A percentile compares a stretch with the other conserved stretches of the same genome.
Evolutionary conservation across 2,329 filamentous ascomycete species (phyloP).

Genomic region (Talaromyces sp.): DNA sequence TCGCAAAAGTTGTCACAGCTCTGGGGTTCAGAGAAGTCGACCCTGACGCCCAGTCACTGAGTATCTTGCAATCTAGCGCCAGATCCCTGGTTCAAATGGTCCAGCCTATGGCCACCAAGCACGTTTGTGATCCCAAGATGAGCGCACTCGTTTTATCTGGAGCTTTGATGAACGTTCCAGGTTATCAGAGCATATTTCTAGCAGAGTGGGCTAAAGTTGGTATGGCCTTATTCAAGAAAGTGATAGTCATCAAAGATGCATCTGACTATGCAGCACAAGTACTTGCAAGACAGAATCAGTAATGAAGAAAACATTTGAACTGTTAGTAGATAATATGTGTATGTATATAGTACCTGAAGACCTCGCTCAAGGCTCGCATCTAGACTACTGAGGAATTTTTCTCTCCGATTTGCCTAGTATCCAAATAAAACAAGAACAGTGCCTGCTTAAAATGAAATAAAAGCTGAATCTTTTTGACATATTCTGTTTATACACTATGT

Average conservation of each 20-base stretch:
- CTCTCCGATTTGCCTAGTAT: neutral
- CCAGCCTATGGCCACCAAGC: neutral
- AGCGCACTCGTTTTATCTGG: neutral
- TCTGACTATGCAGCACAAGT: neutral
- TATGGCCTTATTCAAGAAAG: neutral
- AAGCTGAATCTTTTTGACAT: neutral
- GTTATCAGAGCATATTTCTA: neutral
- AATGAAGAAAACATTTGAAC: neutral
- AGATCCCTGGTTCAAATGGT: neutral
- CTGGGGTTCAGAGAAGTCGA: neutral
- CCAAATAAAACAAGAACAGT: neutral
- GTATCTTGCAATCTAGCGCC: neutral
- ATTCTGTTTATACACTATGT: neutral
- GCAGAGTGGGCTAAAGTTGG: neutral
- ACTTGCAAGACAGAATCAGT: neutral
- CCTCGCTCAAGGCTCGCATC: neutral
- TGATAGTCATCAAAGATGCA: neutral
- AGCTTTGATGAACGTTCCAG: neutral
- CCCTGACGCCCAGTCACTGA: neutral
- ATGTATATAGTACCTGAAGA: neutral
- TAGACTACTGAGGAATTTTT: neutral
- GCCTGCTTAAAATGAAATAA: neutral
- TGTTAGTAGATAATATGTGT: neutral
- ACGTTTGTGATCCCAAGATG: neutral
- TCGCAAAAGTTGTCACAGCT: neutral